These are phyloP conservation scores for Arachnomyces sp. DNA, from an alignment of 2,329 filamentous ascomycete species.

Conservation along the genomic window DNA sequence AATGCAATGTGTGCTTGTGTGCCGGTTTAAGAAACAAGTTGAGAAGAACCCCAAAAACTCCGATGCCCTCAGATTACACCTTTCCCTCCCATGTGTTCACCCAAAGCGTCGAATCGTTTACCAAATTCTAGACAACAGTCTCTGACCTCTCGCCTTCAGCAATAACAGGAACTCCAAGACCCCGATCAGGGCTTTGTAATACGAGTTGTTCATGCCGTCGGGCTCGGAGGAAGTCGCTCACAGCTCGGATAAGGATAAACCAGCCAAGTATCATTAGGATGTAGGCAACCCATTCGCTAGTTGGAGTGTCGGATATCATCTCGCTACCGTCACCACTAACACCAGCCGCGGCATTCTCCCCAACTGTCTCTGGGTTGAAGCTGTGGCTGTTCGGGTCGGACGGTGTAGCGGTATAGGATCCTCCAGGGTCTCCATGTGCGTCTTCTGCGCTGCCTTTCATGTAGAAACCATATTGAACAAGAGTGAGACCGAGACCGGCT, in stretches of 20 bases:
- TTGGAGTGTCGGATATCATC: slow-evolving; percentile 52
- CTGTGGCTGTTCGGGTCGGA: slow-evolving; percentile 83
- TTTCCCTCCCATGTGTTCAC: slow-evolving; percentile 4
- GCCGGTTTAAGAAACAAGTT: slow-evolving; percentile 1
- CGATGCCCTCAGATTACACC: slow-evolving; percentile 6
- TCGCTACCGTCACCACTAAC: slow-evolving; percentile 21
- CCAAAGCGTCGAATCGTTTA: slow-evolving; percentile 7
- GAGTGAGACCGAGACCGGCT: slow-evolving; percentile 84
- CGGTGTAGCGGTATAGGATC: slow-evolving; percentile 50
- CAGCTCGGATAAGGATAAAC: slow-evolving; percentile 93
- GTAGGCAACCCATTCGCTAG: slow-evolving; percentile 84
- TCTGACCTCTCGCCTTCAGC: slow-evolving; percentile 76
- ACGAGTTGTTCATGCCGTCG: slow-evolving; percentile 88
- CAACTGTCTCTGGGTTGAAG: slow-evolving; percentile 67
- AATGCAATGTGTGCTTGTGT: too few species aligned
- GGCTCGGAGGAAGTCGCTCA: slow-evolving; percentile 81
- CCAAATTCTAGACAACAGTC: slow-evolving; percentile 54
- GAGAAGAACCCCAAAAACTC: slow-evolving; percentile 5
- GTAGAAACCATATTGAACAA: slow-evolving; percentile 94
- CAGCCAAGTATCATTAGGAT: slow-evolving; percentile 93
- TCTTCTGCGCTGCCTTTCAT: slow-evolving; percentile 60
- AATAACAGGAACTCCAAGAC: slow-evolving; percentile 74
- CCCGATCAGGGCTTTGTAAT: slow-evolving; percentile 82
- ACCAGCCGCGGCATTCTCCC: slow-evolving; percentile 30
- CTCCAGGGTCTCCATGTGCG: slow-evolving; percentile 28